These are phyloP conservation scores for Beauveria australis DNA, from an alignment of 2,329 filamentous ascomycete species.

Conservation along the genomic window DNA sequence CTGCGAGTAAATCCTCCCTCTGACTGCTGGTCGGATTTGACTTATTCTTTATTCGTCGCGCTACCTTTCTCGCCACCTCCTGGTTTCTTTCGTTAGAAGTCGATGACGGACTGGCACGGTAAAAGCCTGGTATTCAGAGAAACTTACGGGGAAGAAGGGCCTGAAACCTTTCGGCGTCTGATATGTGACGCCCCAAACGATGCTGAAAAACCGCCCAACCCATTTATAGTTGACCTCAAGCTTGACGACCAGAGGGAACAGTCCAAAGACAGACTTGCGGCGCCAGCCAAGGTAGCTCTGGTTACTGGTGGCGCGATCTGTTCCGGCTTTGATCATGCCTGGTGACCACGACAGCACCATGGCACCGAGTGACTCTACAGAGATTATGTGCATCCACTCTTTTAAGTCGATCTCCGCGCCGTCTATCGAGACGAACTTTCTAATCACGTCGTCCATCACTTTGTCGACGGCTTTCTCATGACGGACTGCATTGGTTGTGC, in stretches of 20 bases:
- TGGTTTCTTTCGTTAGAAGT: slow-evolving; percentile 12
- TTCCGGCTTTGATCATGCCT: slow-evolving; percentile 32
- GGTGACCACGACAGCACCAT: slow-evolving; percentile 46
- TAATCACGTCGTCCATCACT: slow-evolving; percentile 28
- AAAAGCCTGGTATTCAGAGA: not conserved
- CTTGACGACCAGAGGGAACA: slow-evolving; percentile 37
- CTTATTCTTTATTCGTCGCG: slow-evolving; percentile 25
- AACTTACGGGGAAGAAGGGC: slow-evolving; percentile 40
- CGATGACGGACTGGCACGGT: too few relatives aligned
- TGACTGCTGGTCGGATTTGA: slow-evolving; percentile 23
- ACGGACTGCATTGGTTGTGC: slow-evolving; percentile 32
- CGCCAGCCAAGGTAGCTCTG: slow-evolving; percentile 44
- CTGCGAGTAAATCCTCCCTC: slow-evolving; percentile 34
- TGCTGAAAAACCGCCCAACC: slow-evolving; percentile 31
- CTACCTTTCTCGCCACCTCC: slow-evolving; percentile 27
- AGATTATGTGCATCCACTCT: slow-evolving; percentile 50
- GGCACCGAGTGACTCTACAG: slow-evolving; percentile 43
- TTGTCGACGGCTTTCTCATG: slow-evolving; percentile 33
- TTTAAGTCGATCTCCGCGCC: slow-evolving; percentile 38
- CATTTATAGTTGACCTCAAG: slow-evolving; percentile 29
- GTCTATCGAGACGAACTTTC: slow-evolving; percentile 27
- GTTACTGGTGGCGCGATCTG: slow-evolving; percentile 38
- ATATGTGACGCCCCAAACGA: slow-evolving; percentile 37
- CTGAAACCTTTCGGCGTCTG: slow-evolving; percentile 34
- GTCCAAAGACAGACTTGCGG: slow-evolving; percentile 42